Evolutionary conservation across 1,284 basidiomycete genomes (phyloP), one percentile per base, ranked within the genome.

Genomic region (Wallemia hederae): DNA sequence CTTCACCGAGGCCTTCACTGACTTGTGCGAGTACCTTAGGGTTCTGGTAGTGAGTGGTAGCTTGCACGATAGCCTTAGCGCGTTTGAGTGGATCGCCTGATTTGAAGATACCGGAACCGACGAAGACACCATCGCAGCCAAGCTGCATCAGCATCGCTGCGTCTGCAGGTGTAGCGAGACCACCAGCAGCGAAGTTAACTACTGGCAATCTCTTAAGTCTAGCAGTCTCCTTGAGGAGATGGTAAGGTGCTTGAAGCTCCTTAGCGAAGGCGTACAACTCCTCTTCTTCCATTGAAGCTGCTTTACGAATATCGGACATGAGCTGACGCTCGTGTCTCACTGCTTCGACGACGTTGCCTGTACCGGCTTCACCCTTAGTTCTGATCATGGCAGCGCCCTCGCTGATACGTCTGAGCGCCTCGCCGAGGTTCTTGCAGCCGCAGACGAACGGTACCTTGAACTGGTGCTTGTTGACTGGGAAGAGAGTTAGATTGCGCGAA

Each of bases 111-210:
- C 90, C 90, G 26, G 88, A 94, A 27, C 91, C 90, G 65, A 94
- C 90, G 66, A 88, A 89, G 49, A 89, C 86, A 76, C 94, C 92
- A 70, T 98, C 92, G 70, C 88, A 91, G 59, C 92, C 91, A 34
- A 99, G 79, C 70, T 97, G 91, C 92, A 98, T 98, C 92, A 98
- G 96, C 65, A 99, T 74, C 1, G 94, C 94, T 24, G 92, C 94
- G 71, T 99, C 92, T 82, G 70, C 90, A 59, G 92, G 92, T 2
- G 92, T 97, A 59, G 94, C 91, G 62, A 98, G 80, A 65, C 92
- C 92, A 63, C 92, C 92, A 59, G 92, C 67, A 25, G 71, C 70
- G 64, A 73, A 72, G 67, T 73, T 73, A 63, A 78, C 94, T 22
- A 97, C 91, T 1, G 92, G 91, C 57, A 99, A 76, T 61, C 85